These are phyloP conservation scores for Mycocentrospora acerina DNA, from an alignment of 2,329 filamentous ascomycete species.

Conservation along the genomic window DNA sequence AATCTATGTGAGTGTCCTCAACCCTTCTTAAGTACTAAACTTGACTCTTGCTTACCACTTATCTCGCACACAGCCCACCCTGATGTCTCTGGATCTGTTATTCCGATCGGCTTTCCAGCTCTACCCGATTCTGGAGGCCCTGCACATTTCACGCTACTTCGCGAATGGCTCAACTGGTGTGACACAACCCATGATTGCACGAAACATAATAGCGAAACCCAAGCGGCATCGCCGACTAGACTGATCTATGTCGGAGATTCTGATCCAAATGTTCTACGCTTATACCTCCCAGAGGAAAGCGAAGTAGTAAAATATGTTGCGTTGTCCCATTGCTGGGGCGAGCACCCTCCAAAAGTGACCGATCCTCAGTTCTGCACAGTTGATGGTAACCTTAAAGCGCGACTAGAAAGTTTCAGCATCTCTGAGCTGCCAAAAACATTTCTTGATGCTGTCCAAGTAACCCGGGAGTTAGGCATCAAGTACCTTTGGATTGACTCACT, in stretches of 20 bases:
- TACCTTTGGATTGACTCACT: slow-evolving; percentile 14
- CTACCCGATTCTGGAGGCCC: too few relatives aligned
- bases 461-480: neutral
- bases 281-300: slow-evolving; percentile 7
- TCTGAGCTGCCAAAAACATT: slow-evolving; percentile 14
- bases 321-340: slow-evolving; percentile 21
- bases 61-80: too few relatives aligned
- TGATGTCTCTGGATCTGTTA: too few relatives aligned
- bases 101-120: too few relatives aligned
- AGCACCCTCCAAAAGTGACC: slow-evolving; percentile 3
- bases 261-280: slow-evolving; percentile 9
- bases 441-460: slow-evolving; percentile 4
- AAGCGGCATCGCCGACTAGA: slow-evolving; percentile 9
- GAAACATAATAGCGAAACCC: slow-evolving; percentile 2
- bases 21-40: too few relatives aligned
- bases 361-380: slow-evolving; percentile 15
- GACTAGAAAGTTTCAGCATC: slow-evolving; percentile 9
- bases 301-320: slow-evolving; percentile 12
- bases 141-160: too few relatives aligned
- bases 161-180: too few relatives aligned
- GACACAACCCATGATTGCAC: slow-evolving; percentile 9
- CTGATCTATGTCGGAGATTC: slow-evolving; percentile 12
- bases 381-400: slow-evolving; percentile 7
- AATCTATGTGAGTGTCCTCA: too few relatives aligned
- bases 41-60: too few relatives aligned